Percentiles rank a stretch among this genome's conserved stretches.
Evolutionary conservation across 208 protist species (phyloP).

Genomic region (Crithidia bombi): DNA sequence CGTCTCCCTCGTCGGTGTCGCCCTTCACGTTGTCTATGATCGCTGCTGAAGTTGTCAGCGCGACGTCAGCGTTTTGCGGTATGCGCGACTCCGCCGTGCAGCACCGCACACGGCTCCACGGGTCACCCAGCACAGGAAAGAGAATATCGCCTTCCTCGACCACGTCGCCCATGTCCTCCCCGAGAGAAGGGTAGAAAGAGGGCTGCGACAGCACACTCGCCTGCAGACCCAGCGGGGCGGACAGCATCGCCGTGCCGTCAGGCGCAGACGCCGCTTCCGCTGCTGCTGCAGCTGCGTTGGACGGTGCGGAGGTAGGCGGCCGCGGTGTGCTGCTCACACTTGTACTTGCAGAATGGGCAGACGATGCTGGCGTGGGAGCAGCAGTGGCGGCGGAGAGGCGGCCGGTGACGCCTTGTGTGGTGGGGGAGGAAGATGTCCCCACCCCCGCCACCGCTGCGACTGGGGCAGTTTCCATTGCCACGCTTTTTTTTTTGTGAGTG

Average conservation of each 20-base stretch:
- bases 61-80: too few relatives aligned
- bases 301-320: not conserved
- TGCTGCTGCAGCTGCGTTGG: not conserved
- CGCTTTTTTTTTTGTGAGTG: too few relatives aligned
- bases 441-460: not conserved
- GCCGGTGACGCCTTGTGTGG: slow-evolving; percentile 1
- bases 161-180: slow-evolving; percentile 39
- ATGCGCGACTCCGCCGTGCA: too few relatives aligned
- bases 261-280: slow-evolving; percentile 19
- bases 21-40: not conserved
- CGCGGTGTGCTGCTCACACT: slow-evolving; percentile 1
- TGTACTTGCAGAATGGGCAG: not conserved
- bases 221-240: slow-evolving; percentile 58
- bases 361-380: not conserved
- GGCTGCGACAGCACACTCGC: slow-evolving; percentile 61
- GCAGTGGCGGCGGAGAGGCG: not conserved
- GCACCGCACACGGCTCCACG: slow-evolving; percentile 19
- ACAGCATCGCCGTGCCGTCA: slow-evolving; percentile 41
- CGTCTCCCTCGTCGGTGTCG: not conserved
- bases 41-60: not conserved
- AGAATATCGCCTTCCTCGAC: slow-evolving; percentile 80
- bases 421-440: not conserved
- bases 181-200: slow-evolving; percentile 35
- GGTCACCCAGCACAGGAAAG: slow-evolving; percentile 51
- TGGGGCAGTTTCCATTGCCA: too few relatives aligned